A percentile compares a stretch with the other conserved stretches of the same genome.
Evolutionary conservation across 352 stramenopile genomes (phyloP).

Genomic region (Pythium vanterpoolii): DNA sequence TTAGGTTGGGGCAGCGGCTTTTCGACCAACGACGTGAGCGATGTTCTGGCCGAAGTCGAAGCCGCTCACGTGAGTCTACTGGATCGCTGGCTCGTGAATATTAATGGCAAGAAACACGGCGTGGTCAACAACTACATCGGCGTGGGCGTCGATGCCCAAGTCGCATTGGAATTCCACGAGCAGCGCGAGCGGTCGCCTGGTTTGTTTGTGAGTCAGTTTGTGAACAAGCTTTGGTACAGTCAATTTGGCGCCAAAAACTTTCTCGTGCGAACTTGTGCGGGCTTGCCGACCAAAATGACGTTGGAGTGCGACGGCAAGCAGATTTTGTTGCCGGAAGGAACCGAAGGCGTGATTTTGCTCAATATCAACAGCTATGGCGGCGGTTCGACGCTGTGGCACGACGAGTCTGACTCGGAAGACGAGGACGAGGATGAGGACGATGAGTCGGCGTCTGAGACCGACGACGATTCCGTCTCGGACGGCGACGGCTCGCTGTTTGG

Average conservation of each 20-base stretch:
- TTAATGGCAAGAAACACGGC: constrained; percentile 59
- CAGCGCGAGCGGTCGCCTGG: constrained; percentile 83
- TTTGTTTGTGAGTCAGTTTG: constrained; percentile 87
- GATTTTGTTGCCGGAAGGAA: constrained; percentile 67
- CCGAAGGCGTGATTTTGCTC: constrained; percentile 82
- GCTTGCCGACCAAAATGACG: constrained; percentile 69
- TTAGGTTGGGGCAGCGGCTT: constrained; percentile 94
- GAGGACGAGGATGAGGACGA: constrained; percentile 28
- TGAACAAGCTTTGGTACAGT: constrained; percentile 92
- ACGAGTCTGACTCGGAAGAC: constrained; percentile 63
- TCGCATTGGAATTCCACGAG: constrained; percentile 89
- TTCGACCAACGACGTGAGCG: constrained; percentile 60
- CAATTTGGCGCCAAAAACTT: constrained; percentile 87
- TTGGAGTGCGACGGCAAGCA: constrained; percentile 77
- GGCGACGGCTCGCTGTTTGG: constrained; percentile 16
- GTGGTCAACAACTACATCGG: constrained; percentile 84
- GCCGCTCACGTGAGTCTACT: constrained; percentile 71
- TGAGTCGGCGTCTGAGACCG: constrained; percentile 18
- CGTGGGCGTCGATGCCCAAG: constrained; percentile 88
- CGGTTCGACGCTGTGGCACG: constrained; percentile 85
- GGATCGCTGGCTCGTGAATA: constrained; percentile 72
- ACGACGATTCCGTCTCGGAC: constrained; percentile 30
- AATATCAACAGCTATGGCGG: constrained; percentile 90
- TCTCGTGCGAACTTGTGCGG: constrained; percentile 78
- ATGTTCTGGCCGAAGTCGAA: constrained; percentile 64